These are phyloP conservation scores for Aureobasidium mangrovei DNA, from an alignment of 2,329 filamentous ascomycete genomes.

Conservation along the genomic window DNA sequence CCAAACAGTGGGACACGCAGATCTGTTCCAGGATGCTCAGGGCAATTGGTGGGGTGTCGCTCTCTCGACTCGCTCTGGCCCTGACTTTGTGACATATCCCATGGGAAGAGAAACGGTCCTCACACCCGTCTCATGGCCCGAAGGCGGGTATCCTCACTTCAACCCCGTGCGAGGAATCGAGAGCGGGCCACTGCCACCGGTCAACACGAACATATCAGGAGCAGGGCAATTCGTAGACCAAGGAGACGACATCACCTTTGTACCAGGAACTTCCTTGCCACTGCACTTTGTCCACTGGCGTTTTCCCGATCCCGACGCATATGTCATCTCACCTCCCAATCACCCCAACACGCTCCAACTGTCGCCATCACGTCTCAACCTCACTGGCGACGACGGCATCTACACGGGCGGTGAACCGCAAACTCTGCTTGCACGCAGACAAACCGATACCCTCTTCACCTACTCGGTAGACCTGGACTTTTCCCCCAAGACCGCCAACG, in stretches of 20 bases:
- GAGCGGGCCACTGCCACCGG: slow-evolving; percentile 34
- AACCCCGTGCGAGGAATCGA: slow-evolving; percentile 38
- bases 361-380: slow-evolving; percentile 42
- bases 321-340: slow-evolving; percentile 36
- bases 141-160: slow-evolving; percentile 31
- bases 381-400: slow-evolving; percentile 35
- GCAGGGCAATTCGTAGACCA: slow-evolving; percentile 35
- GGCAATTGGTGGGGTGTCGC: slow-evolving; percentile 47
- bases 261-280: slow-evolving; percentile 37
- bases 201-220: slow-evolving; percentile 29
- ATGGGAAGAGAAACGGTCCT: slow-evolving; percentile 49
- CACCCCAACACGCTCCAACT: slow-evolving; percentile 40
- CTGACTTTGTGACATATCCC: slow-evolving; percentile 36
- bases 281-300: slow-evolving; percentile 50
- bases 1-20: slow-evolving; percentile 49
- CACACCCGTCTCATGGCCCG: slow-evolving; percentile 41
- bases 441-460: slow-evolving; percentile 47
- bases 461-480: slow-evolving; percentile 43
- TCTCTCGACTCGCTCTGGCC: slow-evolving; percentile 39
- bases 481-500: slow-evolving; percentile 28
- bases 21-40: slow-evolving; percentile 44
- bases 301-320: slow-evolving; percentile 39
- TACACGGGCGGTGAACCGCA: slow-evolving; percentile 18
- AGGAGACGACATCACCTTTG: slow-evolving; percentile 41
- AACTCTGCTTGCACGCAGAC: slow-evolving; percentile 46